These are phyloP conservation scores for Trichoderma asperellum DNA, from an alignment of 2,329 filamentous ascomycete species.

Conservation along the genomic window DNA sequence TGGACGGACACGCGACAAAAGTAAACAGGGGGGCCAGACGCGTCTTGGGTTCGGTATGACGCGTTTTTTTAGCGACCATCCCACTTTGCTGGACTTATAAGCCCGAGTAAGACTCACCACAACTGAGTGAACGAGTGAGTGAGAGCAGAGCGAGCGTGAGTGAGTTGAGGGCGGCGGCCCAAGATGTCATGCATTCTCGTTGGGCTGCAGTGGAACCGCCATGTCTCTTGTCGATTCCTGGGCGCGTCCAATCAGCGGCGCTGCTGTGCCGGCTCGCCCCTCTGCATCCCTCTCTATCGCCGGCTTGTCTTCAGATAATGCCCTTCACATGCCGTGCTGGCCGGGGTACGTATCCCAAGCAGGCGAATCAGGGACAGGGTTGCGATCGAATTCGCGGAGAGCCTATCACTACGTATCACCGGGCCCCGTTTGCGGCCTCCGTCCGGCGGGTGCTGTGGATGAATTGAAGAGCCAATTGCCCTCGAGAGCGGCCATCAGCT, in stretches of 20 bases:
- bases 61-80: slow-evolving; percentile 15
- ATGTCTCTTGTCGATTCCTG: background rate
- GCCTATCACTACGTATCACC: slow-evolving; percentile 25
- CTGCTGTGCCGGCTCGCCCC: background rate
- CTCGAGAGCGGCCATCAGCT: slow-evolving; percentile 18
- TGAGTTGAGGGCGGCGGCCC: background rate
- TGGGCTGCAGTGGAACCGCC: slow-evolving; percentile 28
- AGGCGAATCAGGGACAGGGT: slow-evolving; percentile 20
- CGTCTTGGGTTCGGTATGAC: slow-evolving; percentile 22
- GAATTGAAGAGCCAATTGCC: slow-evolving; percentile 10
- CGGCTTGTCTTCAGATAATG: background rate
- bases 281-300: background rate
- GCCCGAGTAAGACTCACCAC: background rate
- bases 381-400: slow-evolving; percentile 24
- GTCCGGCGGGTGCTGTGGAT: slow-evolving; percentile 13
- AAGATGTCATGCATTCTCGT: slow-evolving; percentile 22
- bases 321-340: slow-evolving; percentile 23
- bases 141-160: background rate
- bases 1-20: slow-evolving; percentile 32
- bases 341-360: background rate
- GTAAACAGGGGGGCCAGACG: slow-evolving; percentile 33
- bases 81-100: background rate
- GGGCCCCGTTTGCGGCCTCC: slow-evolving; percentile 18
- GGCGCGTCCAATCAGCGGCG: slow-evolving; percentile 17
- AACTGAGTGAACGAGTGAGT: background rate